Conservation (phyloP, 805 yeast species). For the Candida adriatica region DNA sequence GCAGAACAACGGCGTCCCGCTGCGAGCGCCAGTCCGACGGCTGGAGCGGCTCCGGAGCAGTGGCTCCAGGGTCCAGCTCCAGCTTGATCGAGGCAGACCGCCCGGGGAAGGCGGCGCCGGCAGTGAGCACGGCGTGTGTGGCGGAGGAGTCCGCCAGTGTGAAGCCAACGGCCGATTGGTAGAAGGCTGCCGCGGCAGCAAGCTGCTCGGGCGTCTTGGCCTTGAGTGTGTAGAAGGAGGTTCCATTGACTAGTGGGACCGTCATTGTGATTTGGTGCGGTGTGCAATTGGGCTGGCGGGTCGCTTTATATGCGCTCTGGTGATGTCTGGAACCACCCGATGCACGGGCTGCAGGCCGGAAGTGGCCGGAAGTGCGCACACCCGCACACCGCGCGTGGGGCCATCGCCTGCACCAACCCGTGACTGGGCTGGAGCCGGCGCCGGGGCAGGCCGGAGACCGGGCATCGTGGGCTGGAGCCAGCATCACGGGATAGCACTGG, state of each 20-base stretch:
- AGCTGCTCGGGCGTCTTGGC: slow-evolving; percentile 44
- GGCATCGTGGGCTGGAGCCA: too few relatives aligned
- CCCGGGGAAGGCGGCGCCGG: slow-evolving; percentile 25
- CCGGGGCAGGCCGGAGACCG: too few relatives aligned
- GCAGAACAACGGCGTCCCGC: slow-evolving; percentile 33
- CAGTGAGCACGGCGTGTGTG: slow-evolving; percentile 23
- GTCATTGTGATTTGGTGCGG: slow-evolving; percentile 13
- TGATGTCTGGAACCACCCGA: too few relatives aligned
- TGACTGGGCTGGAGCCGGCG: too few relatives aligned
- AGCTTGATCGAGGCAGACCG: slow-evolving; percentile 25
- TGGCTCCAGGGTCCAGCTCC: slow-evolving; percentile 14
- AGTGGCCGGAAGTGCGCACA: too few relatives aligned
- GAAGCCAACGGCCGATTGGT: slow-evolving; percentile 39
- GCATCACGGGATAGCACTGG: too few relatives aligned
- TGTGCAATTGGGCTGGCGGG: too few relatives aligned
- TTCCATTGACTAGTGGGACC: slow-evolving; percentile 46
- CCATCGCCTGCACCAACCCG: too few relatives aligned
- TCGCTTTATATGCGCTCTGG: too few relatives aligned
- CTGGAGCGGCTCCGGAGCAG: slow-evolving; percentile 22
- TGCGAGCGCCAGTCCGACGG: slow-evolving; percentile 45
- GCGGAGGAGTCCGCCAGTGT: slow-evolving; percentile 20
- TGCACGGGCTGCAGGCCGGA: too few relatives aligned
- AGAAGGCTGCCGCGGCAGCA: slow-evolving; percentile 47
- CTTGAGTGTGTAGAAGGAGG: slow-evolving; percentile 42
- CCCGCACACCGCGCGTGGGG: too few relatives aligned